phyloP scores from a whole-genome alignment of 495 filamentous ascomycete species.

The Evernia prunastri region DNA sequence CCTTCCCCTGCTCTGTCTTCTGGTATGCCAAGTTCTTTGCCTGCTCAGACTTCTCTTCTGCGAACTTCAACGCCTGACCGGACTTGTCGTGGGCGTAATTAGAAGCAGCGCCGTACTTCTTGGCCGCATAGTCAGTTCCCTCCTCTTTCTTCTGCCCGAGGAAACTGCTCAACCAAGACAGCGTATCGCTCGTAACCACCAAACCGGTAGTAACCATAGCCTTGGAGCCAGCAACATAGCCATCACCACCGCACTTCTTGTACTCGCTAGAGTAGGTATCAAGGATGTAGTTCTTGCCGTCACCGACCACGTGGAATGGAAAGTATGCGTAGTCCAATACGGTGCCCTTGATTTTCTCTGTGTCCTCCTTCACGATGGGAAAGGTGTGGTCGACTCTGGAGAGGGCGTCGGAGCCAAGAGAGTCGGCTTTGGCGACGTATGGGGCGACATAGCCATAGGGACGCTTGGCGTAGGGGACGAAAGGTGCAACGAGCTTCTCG shows the following conservation, averaged over 20 bases:
- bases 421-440: constrained; percentile 75
- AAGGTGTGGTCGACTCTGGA: constrained; percentile 68
- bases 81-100: constrained; percentile 16
- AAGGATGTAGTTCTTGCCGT: constrained; percentile 70
- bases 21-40: constrained; percentile 22
- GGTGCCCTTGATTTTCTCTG: constrained; percentile 62
- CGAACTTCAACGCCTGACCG: constrained; percentile 11
- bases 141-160: constrained; percentile 56
- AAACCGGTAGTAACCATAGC: constrained; percentile 69
- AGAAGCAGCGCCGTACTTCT: constrained; percentile 41
- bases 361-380: constrained; percentile 84
- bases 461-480: constrained; percentile 68
- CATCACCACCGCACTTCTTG: constrained; percentile 66
- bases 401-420: constrained; percentile 69
- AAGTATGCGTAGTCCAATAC: constrained; percentile 57
- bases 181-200: constrained; percentile 60
- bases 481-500: constrained; percentile 57
- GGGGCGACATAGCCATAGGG: constrained; percentile 75
- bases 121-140: constrained; percentile 48
- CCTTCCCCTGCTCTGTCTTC: constrained; percentile 49
- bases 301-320: constrained; percentile 58
- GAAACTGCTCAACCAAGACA: constrained; percentile 50
- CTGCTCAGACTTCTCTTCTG: constrained; percentile 21
- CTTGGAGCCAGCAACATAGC: constrained; percentile 61
- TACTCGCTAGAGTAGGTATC: constrained; percentile 66